Percentiles rank a stretch among this genome's conserved stretches.
Conservation (phyloP, 2,329 filamentous ascomycete species). For the Kalmusia sp. region DNA sequence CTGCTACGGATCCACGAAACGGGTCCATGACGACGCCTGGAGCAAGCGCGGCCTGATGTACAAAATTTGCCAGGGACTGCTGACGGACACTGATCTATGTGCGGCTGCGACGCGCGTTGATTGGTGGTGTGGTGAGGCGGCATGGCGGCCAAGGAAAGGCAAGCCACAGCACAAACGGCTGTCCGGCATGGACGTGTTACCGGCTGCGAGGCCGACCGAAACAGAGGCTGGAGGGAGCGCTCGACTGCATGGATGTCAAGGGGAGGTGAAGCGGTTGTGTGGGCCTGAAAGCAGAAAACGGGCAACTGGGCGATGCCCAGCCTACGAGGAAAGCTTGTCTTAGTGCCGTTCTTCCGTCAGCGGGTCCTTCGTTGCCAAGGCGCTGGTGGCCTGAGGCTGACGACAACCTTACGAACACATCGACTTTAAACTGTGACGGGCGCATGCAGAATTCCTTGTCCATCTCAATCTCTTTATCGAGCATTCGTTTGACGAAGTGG, state of each 20-base stretch:
- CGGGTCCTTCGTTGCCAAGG: neutral
- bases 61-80: neutral
- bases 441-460: no score
- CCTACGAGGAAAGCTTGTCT: neutral
- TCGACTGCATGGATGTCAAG: neutral
- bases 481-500: no score
- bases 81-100: neutral
- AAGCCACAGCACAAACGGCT: constrained; percentile 6
- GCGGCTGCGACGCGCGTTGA: neutral
- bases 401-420: neutral
- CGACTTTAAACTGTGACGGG: no score
- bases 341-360: neutral
- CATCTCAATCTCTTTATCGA: no score
- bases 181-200: neutral
- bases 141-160: neutral
- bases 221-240: neutral
- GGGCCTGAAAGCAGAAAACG: neutral
- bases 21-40: constrained; percentile 14
- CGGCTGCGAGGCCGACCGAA: neutral
- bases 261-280: neutral
- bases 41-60: neutral
- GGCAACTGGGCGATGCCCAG: neutral
- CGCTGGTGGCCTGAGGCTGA: constrained; percentile 1
- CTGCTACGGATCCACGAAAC: constrained; percentile 1
- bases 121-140: neutral